Evolutionary conservation across 495 filamentous ascomycete species (phyloP).

Genomic region (Hypomontagnella submonticulosa): DNA sequence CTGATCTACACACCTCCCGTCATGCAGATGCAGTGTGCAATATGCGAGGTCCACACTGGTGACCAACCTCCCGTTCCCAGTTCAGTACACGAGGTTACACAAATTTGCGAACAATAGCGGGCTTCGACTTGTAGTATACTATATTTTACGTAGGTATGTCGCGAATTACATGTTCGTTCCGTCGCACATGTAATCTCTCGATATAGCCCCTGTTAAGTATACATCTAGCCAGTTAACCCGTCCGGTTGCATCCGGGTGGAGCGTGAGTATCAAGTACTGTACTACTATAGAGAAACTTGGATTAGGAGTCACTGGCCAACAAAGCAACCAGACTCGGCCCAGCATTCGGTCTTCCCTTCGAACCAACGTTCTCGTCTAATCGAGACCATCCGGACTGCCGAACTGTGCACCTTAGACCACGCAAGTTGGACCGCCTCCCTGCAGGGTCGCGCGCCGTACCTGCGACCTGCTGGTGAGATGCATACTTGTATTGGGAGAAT

Average conservation of each 20-base stretch:
- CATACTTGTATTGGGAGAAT: conserved; percentile 10
- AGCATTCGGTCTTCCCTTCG: background rate
- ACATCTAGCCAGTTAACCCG: background rate
- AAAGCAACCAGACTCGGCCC: background rate
- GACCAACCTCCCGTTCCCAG: conserved; percentile 22
- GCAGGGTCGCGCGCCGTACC: conserved; percentile 23
- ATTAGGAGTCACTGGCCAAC: background rate
- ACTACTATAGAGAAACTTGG: conserved; percentile 3
- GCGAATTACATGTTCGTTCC: conserved; percentile 10
- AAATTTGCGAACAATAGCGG: conserved; percentile 12
- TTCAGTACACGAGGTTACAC: conserved; percentile 26
- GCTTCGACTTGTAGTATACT: conserved; percentile 3
- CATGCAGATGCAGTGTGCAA: conserved; percentile 38
- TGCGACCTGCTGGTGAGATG: conserved; percentile 19
- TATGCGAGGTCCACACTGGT: conserved; percentile 26
- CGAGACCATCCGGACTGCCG: background rate
- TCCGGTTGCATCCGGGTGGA: conserved; percentile 2
- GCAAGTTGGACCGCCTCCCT: conserved; percentile 15
- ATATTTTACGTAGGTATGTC: conserved; percentile 5
- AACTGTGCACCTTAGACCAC: background rate
- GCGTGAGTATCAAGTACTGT: conserved; percentile 1
- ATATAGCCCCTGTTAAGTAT: conserved; percentile 8
- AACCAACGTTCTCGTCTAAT: conserved; percentile 10
- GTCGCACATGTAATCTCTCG: conserved; percentile 7
- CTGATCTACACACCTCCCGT: conserved; percentile 38